Base-by-base conservation (phyloP, 176 grass and related monocot species). In the Microstegium vimineum region DNA sequence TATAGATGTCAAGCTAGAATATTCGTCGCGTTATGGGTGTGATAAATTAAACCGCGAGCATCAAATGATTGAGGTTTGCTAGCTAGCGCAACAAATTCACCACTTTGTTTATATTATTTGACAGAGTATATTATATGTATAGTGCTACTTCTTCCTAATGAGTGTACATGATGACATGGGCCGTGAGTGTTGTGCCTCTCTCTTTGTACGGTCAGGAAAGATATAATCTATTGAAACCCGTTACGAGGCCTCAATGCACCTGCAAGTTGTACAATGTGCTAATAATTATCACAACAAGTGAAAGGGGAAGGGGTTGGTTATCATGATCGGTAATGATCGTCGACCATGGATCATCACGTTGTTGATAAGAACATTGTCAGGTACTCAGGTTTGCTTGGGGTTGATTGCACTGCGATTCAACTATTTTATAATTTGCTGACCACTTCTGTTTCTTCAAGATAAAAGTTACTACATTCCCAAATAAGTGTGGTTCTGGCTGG, bases 161-260 rank as follows among this genome's bases (percentile, higher is more conserved):
- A 93, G 81, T 87, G 70, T 81, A 26, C 75, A 90, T 88, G n/a
- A 85, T 93, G 91, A 59, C 78, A 82, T 71, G 63, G 60, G 51
- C 83, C 49, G 30, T 49, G 86, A 89, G 56, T 60, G 49, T 38
- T 79, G 40, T 75, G 64, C 28, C 62, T 75, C 84, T 49, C 49
- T 86, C 54, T 86, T 74, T 15, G 78, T 86, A 89, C 83, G 65
- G 74, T 69, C 72, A 46, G 12, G 20, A 13, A 64, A 73, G 85
- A 88, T n/a, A n/a, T 70, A 83, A 88, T 80, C 38, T 87, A 79
- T 51, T 67, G 12, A 78, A 71, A 22, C 82, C 69, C 49, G 38
- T 65, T 69, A 82, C 62, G 74, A 80, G 75, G 67, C 61, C 59
- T 81, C 79, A 80, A 30, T 31, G 67, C 8, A 62, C 9, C 60